phyloP scores from a whole-genome alignment of 805 yeast species.

The Metschnikowia noctiluminum region DNA sequence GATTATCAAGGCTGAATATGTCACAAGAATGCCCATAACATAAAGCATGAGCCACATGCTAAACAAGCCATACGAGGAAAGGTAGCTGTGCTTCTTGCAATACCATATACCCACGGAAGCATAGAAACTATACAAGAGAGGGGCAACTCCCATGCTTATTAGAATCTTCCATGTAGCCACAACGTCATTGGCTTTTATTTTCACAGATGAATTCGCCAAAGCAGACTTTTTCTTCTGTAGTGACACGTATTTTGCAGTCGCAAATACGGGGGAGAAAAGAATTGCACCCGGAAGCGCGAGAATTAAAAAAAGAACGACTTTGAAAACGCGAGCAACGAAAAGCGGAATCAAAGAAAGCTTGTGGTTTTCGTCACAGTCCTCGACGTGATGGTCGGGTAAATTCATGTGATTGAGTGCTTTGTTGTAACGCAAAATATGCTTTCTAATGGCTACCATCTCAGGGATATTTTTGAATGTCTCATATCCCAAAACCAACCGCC shows the following conservation, averaged over 20 bases:
- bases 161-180: constrained; percentile 96
- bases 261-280: constrained; percentile 83
- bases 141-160: constrained; percentile 85
- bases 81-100: constrained; percentile 14
- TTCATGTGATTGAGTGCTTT: constrained; percentile 46
- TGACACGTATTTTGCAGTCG: constrained; percentile 73
- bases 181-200: constrained; percentile 88
- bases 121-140: constrained; percentile 77
- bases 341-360: constrained; percentile 48
- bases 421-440: constrained; percentile 69
- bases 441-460: constrained; percentile 54
- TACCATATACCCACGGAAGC: constrained; percentile 56
- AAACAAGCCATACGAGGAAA: constrained; percentile 22
- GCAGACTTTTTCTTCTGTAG: constrained; percentile 72
- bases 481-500: constrained; percentile 82
- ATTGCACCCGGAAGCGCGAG: constrained; percentile 86
- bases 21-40: constrained; percentile 63
- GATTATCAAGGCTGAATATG: constrained; percentile 85
- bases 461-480: constrained; percentile 70
- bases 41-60: constrained; percentile 48
- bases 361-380: constrained; percentile 50
- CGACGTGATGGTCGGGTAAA: constrained; percentile 59
- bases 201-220: constrained; percentile 81
- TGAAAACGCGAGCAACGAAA: constrained; percentile 53
- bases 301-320: constrained; percentile 52